Base-by-base conservation (phyloP, 129 eudicot species). In the Scalesia atractyloides region DNA sequence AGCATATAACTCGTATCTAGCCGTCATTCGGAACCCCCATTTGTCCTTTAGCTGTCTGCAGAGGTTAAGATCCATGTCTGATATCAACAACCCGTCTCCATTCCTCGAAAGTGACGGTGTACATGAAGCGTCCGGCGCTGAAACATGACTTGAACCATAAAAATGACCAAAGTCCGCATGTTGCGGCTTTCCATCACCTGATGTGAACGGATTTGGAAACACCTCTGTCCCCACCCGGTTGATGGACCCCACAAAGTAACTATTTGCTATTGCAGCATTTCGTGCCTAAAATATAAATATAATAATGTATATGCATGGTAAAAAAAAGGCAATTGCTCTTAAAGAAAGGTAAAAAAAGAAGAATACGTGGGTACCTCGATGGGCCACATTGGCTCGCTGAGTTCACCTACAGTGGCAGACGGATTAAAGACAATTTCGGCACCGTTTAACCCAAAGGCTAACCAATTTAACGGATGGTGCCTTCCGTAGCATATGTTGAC, bases 311-410 rank as follows among this genome's bases (percentile, higher is more conserved):
- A 3, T 30, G 34, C 34, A 30, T 30, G 3, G 47, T 48, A 46
- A 73, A 63, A 36, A 36, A 58, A 73, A 73, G 70, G 59, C n/a
- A 47, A 57, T 13, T 58, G 69, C 68, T 67, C 60, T 49, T 30
- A 39, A 33, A 39, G 9, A 3, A 53, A 70, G 66, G 13, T 54
- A 63, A 70, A 44, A 37, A 41, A 49, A 34, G 30, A 48, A 61
- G 56, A 59, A 44, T 14, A 13, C 19, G 48, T 15, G 18, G 39
- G 52, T 74, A 94, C 98, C 98, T 94, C 98, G 64, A 94, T 74
- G 60, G 98, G 93, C 98, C 98, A 94, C 98, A 94, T 94, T 26
- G 98, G 98, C 82, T 94, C 98, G 62, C 98, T 94, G 79, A 94
- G 98, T 79, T 94, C 96, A 79, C 98, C 98, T 65, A 94, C 98